phyloP scores from a whole-genome alignment of 78 protist genomes.

The Neovahlkampfia damariscottae region DNA sequence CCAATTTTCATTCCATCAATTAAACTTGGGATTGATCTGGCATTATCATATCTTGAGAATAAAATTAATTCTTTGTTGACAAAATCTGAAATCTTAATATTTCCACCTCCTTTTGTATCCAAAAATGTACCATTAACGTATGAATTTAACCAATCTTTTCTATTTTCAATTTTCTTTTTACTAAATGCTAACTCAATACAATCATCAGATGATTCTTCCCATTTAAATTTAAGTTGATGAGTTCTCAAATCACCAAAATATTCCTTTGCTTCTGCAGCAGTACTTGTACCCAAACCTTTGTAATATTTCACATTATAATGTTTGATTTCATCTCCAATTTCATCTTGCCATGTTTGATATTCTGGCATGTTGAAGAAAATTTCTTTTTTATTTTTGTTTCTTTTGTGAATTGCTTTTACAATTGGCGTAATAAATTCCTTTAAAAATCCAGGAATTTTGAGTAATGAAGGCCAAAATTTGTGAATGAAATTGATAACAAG shows the following conservation, averaged over 20 bases:
- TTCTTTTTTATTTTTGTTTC: not conserved
- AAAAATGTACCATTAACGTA: conserved; percentile 37
- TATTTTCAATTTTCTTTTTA: conserved; percentile 66
- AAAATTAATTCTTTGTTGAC: conserved; percentile 86
- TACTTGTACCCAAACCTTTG: conserved; percentile 97
- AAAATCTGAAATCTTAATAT: conserved; percentile 39
- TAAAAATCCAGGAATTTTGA: conserved; percentile 68
- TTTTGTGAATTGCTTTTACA: conserved; percentile 71
- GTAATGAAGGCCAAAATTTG: conserved; percentile 90
- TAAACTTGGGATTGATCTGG: conserved; percentile 89
- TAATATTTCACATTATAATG: conserved; percentile 86
- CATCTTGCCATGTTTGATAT: conserved; percentile 58
- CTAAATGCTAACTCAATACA: conserved; percentile 66
- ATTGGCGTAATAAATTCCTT: conserved; percentile 97
- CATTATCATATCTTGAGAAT: conserved; percentile 83
- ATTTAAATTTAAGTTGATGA: conserved; percentile 62
- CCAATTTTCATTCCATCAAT: conserved; percentile 96
- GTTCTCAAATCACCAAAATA: conserved; percentile 68
- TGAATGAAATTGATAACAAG: conserved; percentile 93
- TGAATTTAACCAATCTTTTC: conserved; percentile 85
- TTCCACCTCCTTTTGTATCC: conserved; percentile 20
- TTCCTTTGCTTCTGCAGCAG: conserved; percentile 81
- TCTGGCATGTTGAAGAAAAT: conserved; percentile 91
- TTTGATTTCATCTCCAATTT: not conserved
- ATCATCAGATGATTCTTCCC: conserved; percentile 41